phyloP scores from a whole-genome alignment of 2,329 filamentous ascomycete species.

The Alternaria sp. region DNA sequence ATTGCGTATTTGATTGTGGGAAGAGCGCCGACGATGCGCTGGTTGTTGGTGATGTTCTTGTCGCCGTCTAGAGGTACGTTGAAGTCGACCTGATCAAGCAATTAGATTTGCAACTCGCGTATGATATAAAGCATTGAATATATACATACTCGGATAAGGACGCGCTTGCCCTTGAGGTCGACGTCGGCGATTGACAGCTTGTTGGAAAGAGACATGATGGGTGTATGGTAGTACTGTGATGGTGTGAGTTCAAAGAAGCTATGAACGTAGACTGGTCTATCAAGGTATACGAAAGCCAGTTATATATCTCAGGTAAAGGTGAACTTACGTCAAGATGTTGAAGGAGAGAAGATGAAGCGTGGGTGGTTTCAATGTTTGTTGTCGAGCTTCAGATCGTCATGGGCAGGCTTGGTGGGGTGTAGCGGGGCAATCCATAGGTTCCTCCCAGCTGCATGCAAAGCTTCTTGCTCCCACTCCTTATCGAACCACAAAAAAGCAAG shows the following conservation, averaged over 20 bases:
- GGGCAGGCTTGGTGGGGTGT: conserved; percentile 30
- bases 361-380: conserved; percentile 28
- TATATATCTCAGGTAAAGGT: conserved; percentile 9
- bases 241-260: conserved; percentile 7
- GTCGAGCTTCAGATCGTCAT: conserved; percentile 35
- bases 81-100: conserved; percentile 85
- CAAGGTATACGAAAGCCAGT: conserved; percentile 6
- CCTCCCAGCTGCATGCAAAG: conserved; percentile 14
- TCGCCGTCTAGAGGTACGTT: conserved; percentile 95
- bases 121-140: conserved; percentile 20
- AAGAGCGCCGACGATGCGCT: conserved; percentile 95
- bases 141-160: conserved; percentile 87
- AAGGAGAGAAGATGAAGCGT: conserved; percentile 17
- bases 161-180: conserved; percentile 97
- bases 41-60: conserved; percentile 96
- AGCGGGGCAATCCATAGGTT: conserved; percentile 23
- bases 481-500: conserved; percentile 38
- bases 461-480: conserved; percentile 24
- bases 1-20: conserved; percentile 95
- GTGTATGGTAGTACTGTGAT: conserved; percentile 11
- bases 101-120: conserved; percentile 17
- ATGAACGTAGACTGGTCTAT: not conserved
- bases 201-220: conserved; percentile 91
- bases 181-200: conserved; percentile 97
- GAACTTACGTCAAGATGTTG: conserved; percentile 30